These are phyloP conservation scores for Aspergillus cristatus DNA, from an alignment of 495 filamentous ascomycete genomes.

Conservation along the genomic window DNA sequence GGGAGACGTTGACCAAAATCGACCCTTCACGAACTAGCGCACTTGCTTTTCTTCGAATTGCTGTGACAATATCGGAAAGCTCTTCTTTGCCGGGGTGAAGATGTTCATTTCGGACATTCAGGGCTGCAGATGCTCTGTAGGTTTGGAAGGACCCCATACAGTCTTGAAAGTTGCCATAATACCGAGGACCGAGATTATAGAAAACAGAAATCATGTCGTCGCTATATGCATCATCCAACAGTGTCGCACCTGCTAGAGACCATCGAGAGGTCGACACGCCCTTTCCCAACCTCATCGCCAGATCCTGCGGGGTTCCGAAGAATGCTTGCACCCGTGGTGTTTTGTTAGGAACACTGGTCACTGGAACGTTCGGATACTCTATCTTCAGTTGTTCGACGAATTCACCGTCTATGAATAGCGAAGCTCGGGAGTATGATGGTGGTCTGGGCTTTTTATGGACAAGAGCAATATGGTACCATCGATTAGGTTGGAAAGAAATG, in stretches of 20 bases:
- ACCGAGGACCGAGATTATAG: slow-evolving; percentile 79
- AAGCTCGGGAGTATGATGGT: slow-evolving; percentile 71
- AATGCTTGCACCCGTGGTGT: slow-evolving; percentile 77
- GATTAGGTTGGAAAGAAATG: slow-evolving; percentile 56
- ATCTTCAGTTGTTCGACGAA: slow-evolving; percentile 88
- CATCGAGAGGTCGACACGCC: slow-evolving; percentile 70
- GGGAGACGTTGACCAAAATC: slow-evolving; percentile 78
- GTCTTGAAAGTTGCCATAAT: slow-evolving; percentile 93
- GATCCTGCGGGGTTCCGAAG: slow-evolving; percentile 82
- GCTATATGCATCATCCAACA: slow-evolving; percentile 79
- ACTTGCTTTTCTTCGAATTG: slow-evolving; percentile 75
- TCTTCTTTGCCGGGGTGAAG: slow-evolving; percentile 88
- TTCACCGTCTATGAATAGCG: slow-evolving; percentile 85
- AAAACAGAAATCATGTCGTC: slow-evolving; percentile 90
- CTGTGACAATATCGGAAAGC: slow-evolving; percentile 80
- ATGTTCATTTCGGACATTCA: slow-evolving; percentile 85
- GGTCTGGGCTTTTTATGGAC: slow-evolving; percentile 70
- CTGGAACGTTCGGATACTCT: slow-evolving; percentile 67
- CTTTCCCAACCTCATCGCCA: slow-evolving; percentile 71
- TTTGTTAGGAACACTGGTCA: slow-evolving; percentile 36
- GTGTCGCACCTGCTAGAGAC: slow-evolving; percentile 80
- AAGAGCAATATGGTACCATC: slow-evolving; percentile 89
- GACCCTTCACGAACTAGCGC: slow-evolving; percentile 69
- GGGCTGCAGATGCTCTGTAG: slow-evolving; percentile 84
- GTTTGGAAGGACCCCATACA: slow-evolving; percentile 94